Evolutionary conservation across 495 filamentous ascomycete genomes (phyloP).

Genomic region (Eremomyces bilateralis): DNA sequence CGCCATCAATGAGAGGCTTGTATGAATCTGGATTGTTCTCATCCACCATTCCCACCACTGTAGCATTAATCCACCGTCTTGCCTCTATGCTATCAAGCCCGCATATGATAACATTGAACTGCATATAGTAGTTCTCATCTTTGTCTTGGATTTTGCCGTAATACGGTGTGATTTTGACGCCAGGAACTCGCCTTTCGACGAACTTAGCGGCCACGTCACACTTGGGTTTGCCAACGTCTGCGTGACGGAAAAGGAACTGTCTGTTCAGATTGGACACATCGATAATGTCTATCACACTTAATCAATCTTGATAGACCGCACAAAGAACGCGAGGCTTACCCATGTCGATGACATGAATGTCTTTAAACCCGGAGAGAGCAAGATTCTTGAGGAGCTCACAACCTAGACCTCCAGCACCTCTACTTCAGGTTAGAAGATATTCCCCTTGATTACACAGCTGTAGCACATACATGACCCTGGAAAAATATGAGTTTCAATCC

Average conservation of each 20-base stretch:
- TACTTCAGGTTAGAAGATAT: slow-evolving; percentile 16
- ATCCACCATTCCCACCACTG: slow-evolving; percentile 74
- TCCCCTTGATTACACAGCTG: too few species aligned
- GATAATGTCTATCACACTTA: slow-evolving; percentile 50
- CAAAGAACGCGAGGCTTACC: slow-evolving; percentile 23
- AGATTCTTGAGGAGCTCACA: slow-evolving; percentile 97
- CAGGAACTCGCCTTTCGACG: slow-evolving; percentile 69
- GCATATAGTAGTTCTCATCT: slow-evolving; percentile 94
- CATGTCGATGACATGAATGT: slow-evolving; percentile 99
- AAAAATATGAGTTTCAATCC: slow-evolving; percentile 5
- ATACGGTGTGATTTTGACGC: slow-evolving; percentile 79
- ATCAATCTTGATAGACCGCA: slow-evolving; percentile 4
- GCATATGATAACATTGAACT: slow-evolving; percentile 82
- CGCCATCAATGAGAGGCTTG: slow-evolving; percentile 89
- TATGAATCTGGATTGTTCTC: slow-evolving; percentile 52
- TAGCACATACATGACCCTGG: slow-evolving; percentile 29
- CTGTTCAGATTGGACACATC: slow-evolving; percentile 97
- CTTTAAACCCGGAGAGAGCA: slow-evolving; percentile 81
- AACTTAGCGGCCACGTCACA: slow-evolving; percentile 83
- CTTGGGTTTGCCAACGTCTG: slow-evolving; percentile 85
- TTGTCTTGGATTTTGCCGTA: slow-evolving; percentile 94
- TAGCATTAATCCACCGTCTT: slow-evolving; percentile 93
- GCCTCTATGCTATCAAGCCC: slow-evolving; percentile 97
- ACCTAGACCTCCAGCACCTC: slow-evolving; percentile 83
- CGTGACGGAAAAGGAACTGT: slow-evolving; percentile 86